Base-by-base conservation (phyloP, 2,329 filamentous ascomycete species). In the Clathrospora elynae region DNA sequence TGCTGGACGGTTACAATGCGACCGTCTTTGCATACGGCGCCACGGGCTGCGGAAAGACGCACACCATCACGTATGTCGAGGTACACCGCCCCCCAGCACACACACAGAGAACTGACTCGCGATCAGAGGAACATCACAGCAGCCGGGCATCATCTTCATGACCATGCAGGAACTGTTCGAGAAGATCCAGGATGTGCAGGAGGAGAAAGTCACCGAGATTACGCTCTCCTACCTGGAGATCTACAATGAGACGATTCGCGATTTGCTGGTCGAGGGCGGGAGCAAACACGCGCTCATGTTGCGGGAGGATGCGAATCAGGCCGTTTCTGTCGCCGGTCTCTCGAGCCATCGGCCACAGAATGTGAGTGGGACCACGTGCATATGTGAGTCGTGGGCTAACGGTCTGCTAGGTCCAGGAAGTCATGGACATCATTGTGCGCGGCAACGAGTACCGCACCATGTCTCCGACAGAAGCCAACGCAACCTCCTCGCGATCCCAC, bases 141-240 rank as follows among this genome's bases (percentile, higher is more conserved):
- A 95, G 64, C 93, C 93, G 0, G 93, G 93, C 43, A 97, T 99
- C 62, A 99, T 99, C 68, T 99, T 97, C 73, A 75, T 99, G 61
- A 97, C 93, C 1, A 99, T 99, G 91, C 92, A 97, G 71, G 93
- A 99, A 72, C 78, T 99, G 16, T 99, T 99, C 64, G 93, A 99
- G 74, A 89, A 92, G 71, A 96, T 99, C 56, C 77, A 79, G n/a
- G 93, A 97, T 42, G 75, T 88, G 39, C 86, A 85, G 50, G 84
- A 87, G 44, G 90, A 96, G 48, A 97, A 96, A 72, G 78, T 84
- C 18, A 93, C 90, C 3, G 93, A 97, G 62, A 78, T 99, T 39
- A 90, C 91, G 0, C 81, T 99, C 11, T 96, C 91, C 0, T 99
- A 97, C 64, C 80, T 99, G 24, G 93, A 99, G 68, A 99, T 99